Conservation (phyloP, 495 filamentous ascomycete genomes). For the Aspergillus incahuasiensis region DNA sequence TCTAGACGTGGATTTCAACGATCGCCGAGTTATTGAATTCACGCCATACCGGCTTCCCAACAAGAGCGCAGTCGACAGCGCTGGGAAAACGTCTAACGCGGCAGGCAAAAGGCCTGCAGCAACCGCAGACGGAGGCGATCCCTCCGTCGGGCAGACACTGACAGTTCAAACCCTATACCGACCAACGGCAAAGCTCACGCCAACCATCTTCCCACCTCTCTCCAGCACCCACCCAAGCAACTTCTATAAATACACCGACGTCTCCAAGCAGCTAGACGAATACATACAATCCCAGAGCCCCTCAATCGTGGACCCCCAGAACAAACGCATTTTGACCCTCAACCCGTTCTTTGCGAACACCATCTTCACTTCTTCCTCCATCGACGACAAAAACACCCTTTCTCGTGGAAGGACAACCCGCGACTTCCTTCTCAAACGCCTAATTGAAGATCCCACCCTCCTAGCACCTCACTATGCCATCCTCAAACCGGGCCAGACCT, state of each 20-base stretch:
- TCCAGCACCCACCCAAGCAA: constrained; percentile 42
- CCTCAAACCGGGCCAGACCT: constrained; percentile 48
- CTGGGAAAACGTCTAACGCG: constrained; percentile 25
- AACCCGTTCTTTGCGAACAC: constrained; percentile 60
- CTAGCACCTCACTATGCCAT: constrained; percentile 51
- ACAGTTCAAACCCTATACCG: constrained; percentile 50
- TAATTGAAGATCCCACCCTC: constrained; percentile 48
- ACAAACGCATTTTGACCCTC: constrained; percentile 61
- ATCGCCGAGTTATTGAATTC: constrained; percentile 51
- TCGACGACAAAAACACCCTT: constrained; percentile 53
- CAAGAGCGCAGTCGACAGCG: constrained; percentile 31
- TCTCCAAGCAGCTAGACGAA: constrained; percentile 37
- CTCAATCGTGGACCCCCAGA: constrained; percentile 49
- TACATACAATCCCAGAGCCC: constrained; percentile 51
- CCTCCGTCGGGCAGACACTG: constrained; percentile 53
- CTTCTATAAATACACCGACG: constrained; percentile 48
- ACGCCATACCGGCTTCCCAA: constrained; percentile 58
- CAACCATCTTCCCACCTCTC: constrained; percentile 48
- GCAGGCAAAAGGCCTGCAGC: constrained; percentile 41
- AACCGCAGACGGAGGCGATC: constrained; percentile 36
- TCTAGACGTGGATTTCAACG: constrained; percentile 61
- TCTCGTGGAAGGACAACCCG: constrained; percentile 57
- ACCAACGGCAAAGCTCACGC: constrained; percentile 52
- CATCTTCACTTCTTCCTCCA: constrained; percentile 47
- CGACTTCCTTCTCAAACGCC: constrained; percentile 57